Percentiles rank a stretch among this genome's conserved stretches.
phyloP scores from a whole-genome alignment of 495 filamentous ascomycete species.

The Clavariopsis aquatica region DNA sequence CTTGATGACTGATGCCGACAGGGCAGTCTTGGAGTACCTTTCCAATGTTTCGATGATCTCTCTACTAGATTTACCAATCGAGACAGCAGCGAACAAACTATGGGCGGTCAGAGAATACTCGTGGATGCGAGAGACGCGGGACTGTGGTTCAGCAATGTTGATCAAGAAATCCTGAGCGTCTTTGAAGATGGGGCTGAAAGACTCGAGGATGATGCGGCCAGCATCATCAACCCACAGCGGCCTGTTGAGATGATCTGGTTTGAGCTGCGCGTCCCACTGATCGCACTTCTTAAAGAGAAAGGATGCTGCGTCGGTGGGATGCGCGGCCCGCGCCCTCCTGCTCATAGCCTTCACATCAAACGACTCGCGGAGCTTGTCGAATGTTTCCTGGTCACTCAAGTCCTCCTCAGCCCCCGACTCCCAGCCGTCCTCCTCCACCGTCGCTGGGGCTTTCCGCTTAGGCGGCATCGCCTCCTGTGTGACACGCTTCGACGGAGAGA shows the following conservation, averaged over 20 bases:
- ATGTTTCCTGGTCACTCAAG: constrained; percentile 49
- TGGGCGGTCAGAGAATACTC: constrained; percentile 91
- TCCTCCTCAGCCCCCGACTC: constrained; percentile 51
- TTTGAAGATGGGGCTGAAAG: constrained; percentile 79
- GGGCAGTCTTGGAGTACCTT: constrained; percentile 78
- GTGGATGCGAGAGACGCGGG: constrained; percentile 82
- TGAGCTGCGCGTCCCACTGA: constrained; percentile 76
- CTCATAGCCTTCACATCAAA: constrained; percentile 60
- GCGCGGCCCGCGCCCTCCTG: constrained; percentile 35
- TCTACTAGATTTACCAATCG: constrained; percentile 78
- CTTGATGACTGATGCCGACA: constrained; percentile 72
- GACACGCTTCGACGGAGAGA: background rate
- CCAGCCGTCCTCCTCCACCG: constrained; percentile 69
- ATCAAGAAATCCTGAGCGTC: constrained; percentile 93
- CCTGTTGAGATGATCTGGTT: constrained; percentile 82
- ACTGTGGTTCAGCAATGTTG: constrained; percentile 90
- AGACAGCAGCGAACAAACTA: constrained; percentile 92
- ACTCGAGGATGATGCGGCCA: constrained; percentile 90
- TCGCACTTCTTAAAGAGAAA: constrained; percentile 68
- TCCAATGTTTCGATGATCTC: constrained; percentile 91
- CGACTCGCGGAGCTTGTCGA: constrained; percentile 64
- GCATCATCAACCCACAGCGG: constrained; percentile 88
- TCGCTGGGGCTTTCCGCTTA: constrained; percentile 70
- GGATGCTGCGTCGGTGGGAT: constrained; percentile 46
- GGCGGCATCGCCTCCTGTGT: constrained; percentile 35